Evolutionary conservation across 179 eudicot genomes (phyloP).

Genomic region (Actinidia polygama): DNA sequence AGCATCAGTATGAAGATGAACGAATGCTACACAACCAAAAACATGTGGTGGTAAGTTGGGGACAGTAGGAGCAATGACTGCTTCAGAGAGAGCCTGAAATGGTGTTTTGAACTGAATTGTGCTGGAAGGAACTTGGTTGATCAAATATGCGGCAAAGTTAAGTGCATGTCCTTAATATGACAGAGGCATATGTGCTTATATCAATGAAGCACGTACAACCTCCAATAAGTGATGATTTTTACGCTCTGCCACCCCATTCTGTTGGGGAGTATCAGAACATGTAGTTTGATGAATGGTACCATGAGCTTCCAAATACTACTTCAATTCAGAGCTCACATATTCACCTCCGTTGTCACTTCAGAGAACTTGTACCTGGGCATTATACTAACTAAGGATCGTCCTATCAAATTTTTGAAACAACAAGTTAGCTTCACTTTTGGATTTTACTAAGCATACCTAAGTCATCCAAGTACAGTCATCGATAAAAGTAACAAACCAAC

Average conservation of each 20-base stretch:
- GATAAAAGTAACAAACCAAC: conserved; percentile 35
- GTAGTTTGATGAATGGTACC: conserved; percentile 30
- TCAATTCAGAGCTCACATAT: neutral
- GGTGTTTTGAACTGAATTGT: no score
- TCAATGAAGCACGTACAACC: conserved; percentile 25
- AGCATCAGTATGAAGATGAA: no score
- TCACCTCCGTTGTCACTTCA: neutral
- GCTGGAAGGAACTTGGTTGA: neutral
- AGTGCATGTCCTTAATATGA: conserved; percentile 17
- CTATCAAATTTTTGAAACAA: neutral
- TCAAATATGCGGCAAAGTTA: neutral
- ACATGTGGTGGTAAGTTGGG: neutral
- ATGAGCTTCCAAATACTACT: neutral
- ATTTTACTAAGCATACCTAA: neutral
- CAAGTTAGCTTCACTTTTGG: neutral
- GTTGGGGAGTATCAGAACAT: conserved; percentile 27
- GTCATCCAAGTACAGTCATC: conserved; percentile 13
- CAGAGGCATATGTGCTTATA: conserved; percentile 18
- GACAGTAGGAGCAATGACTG: neutral
- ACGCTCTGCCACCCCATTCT: conserved; percentile 18
- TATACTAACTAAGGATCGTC: conserved; percentile 12
- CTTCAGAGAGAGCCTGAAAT: no score
- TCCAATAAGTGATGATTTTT: conserved; percentile 28
- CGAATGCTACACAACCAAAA: neutral
- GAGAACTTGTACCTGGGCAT: conserved; percentile 15